phyloP scores from a whole-genome alignment of 192 early-diverging fungal species.

The Rhizophagus sp. region DNA sequence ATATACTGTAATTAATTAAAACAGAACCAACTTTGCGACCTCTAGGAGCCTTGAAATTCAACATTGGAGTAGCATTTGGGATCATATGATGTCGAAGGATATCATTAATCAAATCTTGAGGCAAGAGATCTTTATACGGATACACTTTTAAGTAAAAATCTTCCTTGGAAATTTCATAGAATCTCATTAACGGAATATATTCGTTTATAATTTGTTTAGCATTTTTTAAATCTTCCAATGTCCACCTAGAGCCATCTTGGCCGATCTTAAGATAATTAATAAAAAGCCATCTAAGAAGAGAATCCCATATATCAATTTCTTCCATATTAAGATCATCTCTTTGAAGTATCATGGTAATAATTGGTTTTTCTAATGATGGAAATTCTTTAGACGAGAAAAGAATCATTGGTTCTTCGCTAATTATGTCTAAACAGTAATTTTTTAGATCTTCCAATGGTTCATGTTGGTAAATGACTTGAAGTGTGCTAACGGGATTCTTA shows the following conservation, averaged over 20 bases:
- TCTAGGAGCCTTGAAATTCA: background rate
- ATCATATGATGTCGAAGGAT: background rate
- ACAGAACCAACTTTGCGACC: background rate
- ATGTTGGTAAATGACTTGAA: background rate
- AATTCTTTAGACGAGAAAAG: background rate
- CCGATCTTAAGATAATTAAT: background rate
- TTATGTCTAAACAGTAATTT: background rate
- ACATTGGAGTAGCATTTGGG: background rate
- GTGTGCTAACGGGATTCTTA: background rate
- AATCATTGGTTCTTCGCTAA: background rate
- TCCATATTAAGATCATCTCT: background rate
- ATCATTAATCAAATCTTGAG: background rate
- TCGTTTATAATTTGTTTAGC: background rate
- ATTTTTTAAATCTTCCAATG: background rate
- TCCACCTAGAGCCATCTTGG: background rate
- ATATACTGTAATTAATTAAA: background rate
- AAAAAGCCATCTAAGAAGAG: background rate
- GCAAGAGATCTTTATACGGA: background rate
- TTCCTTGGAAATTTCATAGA: background rate
- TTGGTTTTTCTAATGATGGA: background rate
- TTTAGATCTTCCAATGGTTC: background rate
- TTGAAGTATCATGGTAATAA: background rate
- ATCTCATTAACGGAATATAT: background rate
- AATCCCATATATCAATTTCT: background rate
- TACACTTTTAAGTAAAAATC: conserved; percentile 2